These are phyloP conservation scores for Geotrichum carabidarum DNA, from an alignment of 1,139 yeast species.

Conservation along the genomic window DNA sequence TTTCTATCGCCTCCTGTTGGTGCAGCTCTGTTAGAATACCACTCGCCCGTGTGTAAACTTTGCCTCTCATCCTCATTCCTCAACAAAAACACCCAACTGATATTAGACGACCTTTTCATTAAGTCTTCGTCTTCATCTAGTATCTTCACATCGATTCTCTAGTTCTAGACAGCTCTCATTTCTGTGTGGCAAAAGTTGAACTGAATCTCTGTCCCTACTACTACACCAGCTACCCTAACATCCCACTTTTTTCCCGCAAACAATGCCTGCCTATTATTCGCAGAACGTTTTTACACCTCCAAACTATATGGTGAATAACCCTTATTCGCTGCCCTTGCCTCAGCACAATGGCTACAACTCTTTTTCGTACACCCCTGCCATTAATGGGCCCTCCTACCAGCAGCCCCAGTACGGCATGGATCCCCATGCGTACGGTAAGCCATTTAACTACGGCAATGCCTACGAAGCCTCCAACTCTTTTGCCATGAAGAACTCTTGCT, in stretches of 20 bases:
- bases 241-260: neutral
- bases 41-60: neutral
- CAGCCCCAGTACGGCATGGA: constrained; percentile 17
- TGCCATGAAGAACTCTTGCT: constrained; percentile 15
- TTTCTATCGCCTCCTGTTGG: neutral
- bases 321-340: constrained; percentile 8
- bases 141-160: neutral
- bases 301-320: constrained; percentile 20
- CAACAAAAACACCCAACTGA: neutral
- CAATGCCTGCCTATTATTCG: constrained; percentile 28
- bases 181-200: neutral
- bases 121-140: constrained; percentile 24
- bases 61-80: neutral
- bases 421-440: constrained; percentile 9
- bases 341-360: constrained; percentile 12
- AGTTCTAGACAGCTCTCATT: constrained; percentile 3
- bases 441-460: constrained; percentile 7
- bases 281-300: constrained; percentile 28
- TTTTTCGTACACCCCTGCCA: constrained; percentile 8
- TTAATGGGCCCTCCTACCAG: constrained; percentile 14
- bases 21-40: neutral
- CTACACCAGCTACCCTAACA: constrained; percentile 1
- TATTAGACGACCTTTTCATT: constrained; percentile 29
- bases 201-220: neutral
- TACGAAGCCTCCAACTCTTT: constrained; percentile 11